Base-by-base conservation (phyloP, 176 grass and related monocot species). In the Aegilops umbellulata region DNA sequence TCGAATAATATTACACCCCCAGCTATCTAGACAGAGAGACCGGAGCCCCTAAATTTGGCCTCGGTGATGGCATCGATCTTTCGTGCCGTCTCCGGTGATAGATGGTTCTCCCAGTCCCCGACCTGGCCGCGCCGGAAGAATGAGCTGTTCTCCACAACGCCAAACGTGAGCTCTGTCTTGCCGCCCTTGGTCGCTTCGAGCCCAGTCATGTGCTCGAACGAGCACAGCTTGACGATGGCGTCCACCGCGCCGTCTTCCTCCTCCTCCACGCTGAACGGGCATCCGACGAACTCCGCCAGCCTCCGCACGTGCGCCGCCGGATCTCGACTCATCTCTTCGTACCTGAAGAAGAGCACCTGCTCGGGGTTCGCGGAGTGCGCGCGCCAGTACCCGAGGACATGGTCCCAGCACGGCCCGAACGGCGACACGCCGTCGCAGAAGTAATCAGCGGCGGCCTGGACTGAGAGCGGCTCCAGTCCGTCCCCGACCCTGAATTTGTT, bases 301-400 rank as follows among this genome's bases (percentile, higher is more conserved):
- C 16, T 71, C 65, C 65, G 49, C 20, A 79, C 81, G 11, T 83
- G 80, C 2, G 26, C 20, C 16, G 74, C 27, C 0, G 80, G 49
- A 5, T 83, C 80, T 7, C 7, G 24, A 2, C 3, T 35, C 36
- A 83, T 47, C 65, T 88, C 53, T 30, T 88, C 74, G 65, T 88
- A 88, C 74, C 11, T 88, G 22, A 88, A 51, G 51, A 88, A 88
- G 63, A 88, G 86, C 20, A 88, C 73, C 49, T 22, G 26, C 4
- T 79, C 74, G 2, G 81, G 87, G 4, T 0, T 38, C 7, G 10
- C 87, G 53, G 63, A 2, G 65, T 88, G 80, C 2, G 64, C 64
- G 3, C 29, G 26, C 86, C 74, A 88, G 74, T 88, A 79, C 2
- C 86, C 80, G 10, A 88, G 80, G 1, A 88, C 65, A 42, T 83